These are phyloP conservation scores for Podila clonocystis DNA, from an alignment of 192 early-diverging fungal species.

Conservation along the genomic window DNA sequence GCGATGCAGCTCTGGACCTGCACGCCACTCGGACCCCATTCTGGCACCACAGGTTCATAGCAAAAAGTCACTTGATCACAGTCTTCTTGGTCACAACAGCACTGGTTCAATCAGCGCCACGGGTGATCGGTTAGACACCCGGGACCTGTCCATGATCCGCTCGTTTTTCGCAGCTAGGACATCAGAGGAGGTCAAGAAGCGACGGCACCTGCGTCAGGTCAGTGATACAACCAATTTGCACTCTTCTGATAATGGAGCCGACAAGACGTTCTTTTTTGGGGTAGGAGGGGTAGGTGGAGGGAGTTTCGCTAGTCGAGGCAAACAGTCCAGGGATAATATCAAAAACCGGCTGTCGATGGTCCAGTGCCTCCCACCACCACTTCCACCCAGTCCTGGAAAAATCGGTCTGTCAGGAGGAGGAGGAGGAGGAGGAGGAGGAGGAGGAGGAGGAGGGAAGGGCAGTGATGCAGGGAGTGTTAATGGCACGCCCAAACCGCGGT, in stretches of 20 bases:
- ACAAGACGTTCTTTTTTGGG: not conserved
- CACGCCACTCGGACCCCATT: slow-evolving; percentile 12
- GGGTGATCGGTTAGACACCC: not conserved
- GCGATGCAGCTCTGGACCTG: slow-evolving; percentile 39
- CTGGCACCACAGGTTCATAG: not conserved
- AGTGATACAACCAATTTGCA: not conserved
- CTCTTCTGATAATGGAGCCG: not conserved
- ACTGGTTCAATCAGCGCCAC: not conserved
- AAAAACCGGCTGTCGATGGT: not conserved
- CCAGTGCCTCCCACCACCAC: not conserved
- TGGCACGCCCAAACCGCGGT: slow-evolving; percentile 9
- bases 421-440: slow-evolving; percentile 3
- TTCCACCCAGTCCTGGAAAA: not conserved
- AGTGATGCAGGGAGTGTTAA: not conserved
- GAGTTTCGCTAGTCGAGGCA: not conserved
- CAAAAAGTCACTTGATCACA: not conserved
- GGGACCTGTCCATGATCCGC: not conserved
- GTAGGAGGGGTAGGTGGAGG: not conserved
- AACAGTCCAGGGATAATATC: not conserved
- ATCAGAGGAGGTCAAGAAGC: not conserved
- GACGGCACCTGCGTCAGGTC: not conserved
- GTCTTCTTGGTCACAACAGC: not conserved
- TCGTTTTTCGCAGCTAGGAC: not conserved
- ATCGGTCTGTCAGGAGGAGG: not conserved
- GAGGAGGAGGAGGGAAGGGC: not conserved